Percentiles rank a stretch among this genome's conserved stretches.
phyloP scores from a whole-genome alignment of 148 eudicot genomes.

The Diospyros kaki region DNA sequence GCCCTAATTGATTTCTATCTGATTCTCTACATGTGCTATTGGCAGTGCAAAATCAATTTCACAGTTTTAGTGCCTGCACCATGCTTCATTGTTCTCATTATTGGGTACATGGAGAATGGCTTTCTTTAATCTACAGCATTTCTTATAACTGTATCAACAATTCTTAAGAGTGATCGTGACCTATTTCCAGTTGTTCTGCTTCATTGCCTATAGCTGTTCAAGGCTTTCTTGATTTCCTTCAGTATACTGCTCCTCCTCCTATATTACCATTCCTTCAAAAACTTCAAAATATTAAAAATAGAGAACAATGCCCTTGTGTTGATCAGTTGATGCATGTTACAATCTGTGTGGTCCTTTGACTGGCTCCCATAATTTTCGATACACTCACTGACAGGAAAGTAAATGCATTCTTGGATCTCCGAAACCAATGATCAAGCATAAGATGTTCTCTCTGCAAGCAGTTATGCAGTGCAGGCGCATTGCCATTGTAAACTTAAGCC shows the following conservation, averaged over 20 bases:
- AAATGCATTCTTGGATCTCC: slow-evolving; percentile 57
- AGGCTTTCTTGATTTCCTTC: not conserved
- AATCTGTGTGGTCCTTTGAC: not conserved
- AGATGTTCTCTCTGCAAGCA: slow-evolving; percentile 27
- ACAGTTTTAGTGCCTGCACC: not conserved
- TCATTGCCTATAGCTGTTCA: not conserved
- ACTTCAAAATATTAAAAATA: not conserved
- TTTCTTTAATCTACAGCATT: not conserved
- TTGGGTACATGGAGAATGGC: not conserved
- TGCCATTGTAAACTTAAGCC: slow-evolving; percentile 19
- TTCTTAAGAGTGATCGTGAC: not conserved
- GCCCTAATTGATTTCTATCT: not conserved
- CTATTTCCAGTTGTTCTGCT: not conserved
- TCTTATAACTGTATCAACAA: not conserved
- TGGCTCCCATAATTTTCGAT: slow-evolving; percentile 25
- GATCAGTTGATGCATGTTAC: not conserved
- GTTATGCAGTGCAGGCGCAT: slow-evolving; percentile 26
- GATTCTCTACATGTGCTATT: not conserved
- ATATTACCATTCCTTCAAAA: not conserved
- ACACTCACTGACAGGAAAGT: slow-evolving; percentile 47
- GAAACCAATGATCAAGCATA: slow-evolving; percentile 31
- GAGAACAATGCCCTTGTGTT: not conserved
- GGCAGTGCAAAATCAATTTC: not conserved
- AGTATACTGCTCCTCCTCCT: not conserved
- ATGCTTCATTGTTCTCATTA: not conserved